Evolutionary conservation across 305 asterid genomes (phyloP), one percentile per base, ranked within the genome.

Genomic region (Fraxinus ornus): DNA sequence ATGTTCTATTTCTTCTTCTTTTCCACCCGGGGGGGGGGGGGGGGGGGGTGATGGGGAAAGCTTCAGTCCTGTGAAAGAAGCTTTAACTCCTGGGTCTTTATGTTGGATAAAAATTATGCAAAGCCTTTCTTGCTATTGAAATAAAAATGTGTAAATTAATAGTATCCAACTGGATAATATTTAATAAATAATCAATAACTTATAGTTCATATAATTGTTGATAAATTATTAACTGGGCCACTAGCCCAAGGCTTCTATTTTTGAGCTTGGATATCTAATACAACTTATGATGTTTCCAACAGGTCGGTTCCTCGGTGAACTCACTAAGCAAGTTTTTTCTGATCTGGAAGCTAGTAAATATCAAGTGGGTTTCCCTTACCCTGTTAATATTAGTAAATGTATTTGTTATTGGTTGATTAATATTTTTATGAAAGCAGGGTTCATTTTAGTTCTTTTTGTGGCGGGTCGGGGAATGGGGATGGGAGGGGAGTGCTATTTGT

Each of bases 231-330:
- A 2, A 55, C 32, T 47, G 12, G 22, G 82, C 76, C 76, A 52
- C 64, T 66, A 68, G 68, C 30, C 17, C 36, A 41, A 15, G 19
- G 47, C 62, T 77, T 33, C 44, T 60, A 49, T 74, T 21, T 30
- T 41, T 78, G 77, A 71, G 74, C 57, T 85, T 47, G 60, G 44
- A 41, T 52, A 32, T 28, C 76, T 73, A 30, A 28, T 78, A 60
- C 76, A 82, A 83, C 78, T 73, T 81, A 12, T 77, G 28, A 10
- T 83, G 79, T 80, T 89, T 76, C 76, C 83, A 75, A 85, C 95
- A 97, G 99, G 99, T 55, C 98, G 99, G 82, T 96, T 96, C 87
- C 94, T 96, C 76, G 99, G 91, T 77, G 99, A 96, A 92, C 90
- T 94, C 87, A 96, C 99, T 62, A 96, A 91, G 91, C 99, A 96